These are phyloP conservation scores for Sugiyamaella floridensis DNA, from an alignment of 805 yeast species.

Conservation along the genomic window DNA sequence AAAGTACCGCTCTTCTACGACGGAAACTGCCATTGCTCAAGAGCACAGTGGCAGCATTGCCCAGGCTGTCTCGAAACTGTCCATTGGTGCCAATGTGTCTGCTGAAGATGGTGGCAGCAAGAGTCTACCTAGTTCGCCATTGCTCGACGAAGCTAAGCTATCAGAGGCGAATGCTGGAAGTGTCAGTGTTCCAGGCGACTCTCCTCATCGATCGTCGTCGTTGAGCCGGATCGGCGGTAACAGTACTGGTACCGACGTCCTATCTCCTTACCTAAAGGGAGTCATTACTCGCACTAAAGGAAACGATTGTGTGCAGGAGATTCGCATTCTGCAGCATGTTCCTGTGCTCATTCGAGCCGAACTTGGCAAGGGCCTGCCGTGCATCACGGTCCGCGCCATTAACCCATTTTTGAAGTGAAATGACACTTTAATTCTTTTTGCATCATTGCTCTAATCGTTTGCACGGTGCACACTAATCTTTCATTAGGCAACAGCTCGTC, in stretches of 20 bases:
- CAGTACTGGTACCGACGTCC: slow-evolving; percentile 30
- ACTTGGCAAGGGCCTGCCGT: slow-evolving; percentile 92
- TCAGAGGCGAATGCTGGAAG: slow-evolving; percentile 1
- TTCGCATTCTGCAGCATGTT: slow-evolving; percentile 65
- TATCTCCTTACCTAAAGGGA: slow-evolving; percentile 52
- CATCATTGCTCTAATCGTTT: neutral
- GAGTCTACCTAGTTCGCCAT: slow-evolving; percentile 30
- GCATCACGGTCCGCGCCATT: slow-evolving; percentile 82
- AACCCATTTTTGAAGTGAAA: slow-evolving; percentile 57
- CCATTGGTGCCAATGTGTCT: slow-evolving; percentile 2
- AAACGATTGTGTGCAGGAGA: slow-evolving; percentile 66
- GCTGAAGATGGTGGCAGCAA: slow-evolving; percentile 17
- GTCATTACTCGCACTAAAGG: slow-evolving; percentile 57
- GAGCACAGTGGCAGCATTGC: slow-evolving; percentile 7
- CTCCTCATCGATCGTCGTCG: slow-evolving; percentile 24
- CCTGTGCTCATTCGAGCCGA: slow-evolving; percentile 87
- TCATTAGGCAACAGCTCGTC: neutral
- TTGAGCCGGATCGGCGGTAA: slow-evolving; percentile 18
- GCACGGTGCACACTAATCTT: neutral
- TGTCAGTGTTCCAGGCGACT: neutral
- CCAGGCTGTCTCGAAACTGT: slow-evolving; percentile 10
- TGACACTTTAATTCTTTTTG: neutral
- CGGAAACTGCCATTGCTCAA: slow-evolving; percentile 62
- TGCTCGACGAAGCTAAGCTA: slow-evolving; percentile 3
- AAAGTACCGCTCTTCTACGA: slow-evolving; percentile 68